These are phyloP conservation scores for Hippophae rhamnoides DNA, from an alignment of 306 rosid genomes.

Conservation along the genomic window DNA sequence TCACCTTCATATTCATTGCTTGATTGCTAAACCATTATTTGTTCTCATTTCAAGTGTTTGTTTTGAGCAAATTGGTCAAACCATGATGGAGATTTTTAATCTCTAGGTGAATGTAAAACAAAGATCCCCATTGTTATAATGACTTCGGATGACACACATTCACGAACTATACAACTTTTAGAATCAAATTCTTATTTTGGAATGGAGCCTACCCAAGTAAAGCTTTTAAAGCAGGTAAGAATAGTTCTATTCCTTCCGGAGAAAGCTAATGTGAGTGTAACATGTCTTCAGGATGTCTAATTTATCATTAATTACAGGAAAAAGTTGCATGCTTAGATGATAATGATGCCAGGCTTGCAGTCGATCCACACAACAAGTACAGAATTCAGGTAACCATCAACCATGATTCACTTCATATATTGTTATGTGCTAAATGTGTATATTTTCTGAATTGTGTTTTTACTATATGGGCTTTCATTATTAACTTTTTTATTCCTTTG, in stretches of 20 bases:
- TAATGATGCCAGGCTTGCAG: conserved; percentile 92
- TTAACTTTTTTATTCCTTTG: conserved; percentile 13
- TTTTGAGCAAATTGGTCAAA: neutral
- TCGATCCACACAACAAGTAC: conserved; percentile 67
- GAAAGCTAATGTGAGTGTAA: conserved; percentile 10
- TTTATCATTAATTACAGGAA: conserved; percentile 51
- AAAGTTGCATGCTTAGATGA: conserved; percentile 93
- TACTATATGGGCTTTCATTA: neutral
- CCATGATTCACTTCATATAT: conserved; percentile 5
- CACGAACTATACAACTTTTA: conserved; percentile 57
- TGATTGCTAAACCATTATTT: neutral
- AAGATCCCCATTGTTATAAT: conserved; percentile 75
- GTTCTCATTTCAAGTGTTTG: conserved; percentile 11
- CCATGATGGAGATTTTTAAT: conserved; percentile 15
- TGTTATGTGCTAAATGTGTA: neutral
- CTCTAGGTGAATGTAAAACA: conserved; percentile 41
- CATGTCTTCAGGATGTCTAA: conserved; percentile 9
- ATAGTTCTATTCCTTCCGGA: conserved; percentile 9
- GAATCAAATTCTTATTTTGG: conserved; percentile 85
- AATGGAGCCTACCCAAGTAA: conserved; percentile 83
- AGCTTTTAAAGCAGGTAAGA: conserved; percentile 85
- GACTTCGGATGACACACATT: conserved; percentile 97
- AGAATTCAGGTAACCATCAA: conserved; percentile 65
- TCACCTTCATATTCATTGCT: neutral
- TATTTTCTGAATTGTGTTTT: conserved; percentile 4